These are phyloP conservation scores for Wallacemonas collosoma DNA, from an alignment of 208 protist species.

Conservation along the genomic window DNA sequence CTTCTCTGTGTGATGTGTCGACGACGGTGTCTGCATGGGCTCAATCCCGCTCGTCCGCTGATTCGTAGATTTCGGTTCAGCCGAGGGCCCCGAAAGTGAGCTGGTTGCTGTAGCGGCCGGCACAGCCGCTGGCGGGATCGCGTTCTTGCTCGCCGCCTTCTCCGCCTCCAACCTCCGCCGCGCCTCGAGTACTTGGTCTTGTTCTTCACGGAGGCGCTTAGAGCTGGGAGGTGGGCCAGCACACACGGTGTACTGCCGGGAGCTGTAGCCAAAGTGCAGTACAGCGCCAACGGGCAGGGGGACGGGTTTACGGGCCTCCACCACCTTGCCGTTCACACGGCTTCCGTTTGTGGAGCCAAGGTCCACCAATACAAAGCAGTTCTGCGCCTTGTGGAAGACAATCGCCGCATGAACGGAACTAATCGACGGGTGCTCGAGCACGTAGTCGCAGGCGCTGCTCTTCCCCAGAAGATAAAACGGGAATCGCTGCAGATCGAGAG, in stretches of 20 bases:
- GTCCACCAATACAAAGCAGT: constrained; percentile 87
- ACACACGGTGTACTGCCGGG: constrained; percentile 73
- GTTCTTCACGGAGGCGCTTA: constrained; percentile 49
- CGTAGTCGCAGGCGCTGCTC: constrained; percentile 80
- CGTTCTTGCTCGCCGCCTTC: background rate
- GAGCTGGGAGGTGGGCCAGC: constrained; percentile 37
- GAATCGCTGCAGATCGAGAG: constrained; percentile 71
- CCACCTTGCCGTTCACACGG: constrained; percentile 59
- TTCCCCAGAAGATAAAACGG: constrained; percentile 91
- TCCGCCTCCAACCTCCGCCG: background rate
- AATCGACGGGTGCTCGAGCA: constrained; percentile 86
- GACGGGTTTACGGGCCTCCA: constrained; percentile 58
- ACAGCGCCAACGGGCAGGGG: constrained; percentile 58
- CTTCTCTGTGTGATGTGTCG: no score
- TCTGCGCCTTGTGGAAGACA: constrained; percentile 78
- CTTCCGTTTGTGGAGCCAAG: constrained; percentile 85
- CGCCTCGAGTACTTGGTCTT: constrained; percentile 12
- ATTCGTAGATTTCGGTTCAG: no score
- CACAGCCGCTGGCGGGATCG: background rate
- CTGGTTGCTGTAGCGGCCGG: no score
- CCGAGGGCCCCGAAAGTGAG: no score
- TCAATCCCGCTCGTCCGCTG: no score
- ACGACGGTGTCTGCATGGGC: no score
- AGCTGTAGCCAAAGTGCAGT: constrained; percentile 80
- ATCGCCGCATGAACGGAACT: constrained; percentile 84